Conservation (phyloP, 192 early-diverging fungal species). For the Coemansia sp. region DNA sequence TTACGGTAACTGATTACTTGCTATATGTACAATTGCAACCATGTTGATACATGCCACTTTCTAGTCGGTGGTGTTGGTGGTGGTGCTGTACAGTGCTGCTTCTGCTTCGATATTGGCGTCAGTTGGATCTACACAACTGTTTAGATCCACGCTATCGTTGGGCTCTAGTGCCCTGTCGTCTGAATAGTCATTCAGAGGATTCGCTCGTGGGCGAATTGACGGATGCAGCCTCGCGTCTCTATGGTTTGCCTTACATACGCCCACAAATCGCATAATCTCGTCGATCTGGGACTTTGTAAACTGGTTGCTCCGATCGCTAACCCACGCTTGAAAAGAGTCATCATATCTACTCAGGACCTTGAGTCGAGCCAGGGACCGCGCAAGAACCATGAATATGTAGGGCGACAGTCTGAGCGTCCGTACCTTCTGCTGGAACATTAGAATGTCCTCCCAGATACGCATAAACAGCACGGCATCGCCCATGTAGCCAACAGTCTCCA, state of each 20-base stretch:
- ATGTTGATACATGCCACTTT: neutral
- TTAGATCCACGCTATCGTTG: neutral
- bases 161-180: neutral
- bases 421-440: slow-evolving; percentile 14
- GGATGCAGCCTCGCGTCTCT: slow-evolving; percentile 2
- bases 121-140: neutral
- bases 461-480: slow-evolving; percentile 23
- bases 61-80: neutral
- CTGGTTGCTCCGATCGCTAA: slow-evolving; percentile 20
- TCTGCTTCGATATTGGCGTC: neutral
- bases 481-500: slow-evolving; percentile 32
- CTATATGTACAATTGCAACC: too few species aligned
- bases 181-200: neutral
- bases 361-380: slow-evolving; percentile 42
- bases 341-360: slow-evolving; percentile 21
- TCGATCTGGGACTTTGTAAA: slow-evolving; percentile 30
- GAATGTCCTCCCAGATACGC: slow-evolving; percentile 38
- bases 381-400: slow-evolving; percentile 39
- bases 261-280: slow-evolving; percentile 28
- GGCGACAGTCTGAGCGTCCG: slow-evolving; percentile 34
- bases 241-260: neutral
- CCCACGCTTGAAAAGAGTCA: slow-evolving; percentile 18
- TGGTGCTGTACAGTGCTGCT: neutral
- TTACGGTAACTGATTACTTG: too few species aligned
- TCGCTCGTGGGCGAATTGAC: neutral